These are phyloP conservation scores for Adansonia rubrostipa DNA, from an alignment of 441 rosid species.

Conservation along the genomic window DNA sequence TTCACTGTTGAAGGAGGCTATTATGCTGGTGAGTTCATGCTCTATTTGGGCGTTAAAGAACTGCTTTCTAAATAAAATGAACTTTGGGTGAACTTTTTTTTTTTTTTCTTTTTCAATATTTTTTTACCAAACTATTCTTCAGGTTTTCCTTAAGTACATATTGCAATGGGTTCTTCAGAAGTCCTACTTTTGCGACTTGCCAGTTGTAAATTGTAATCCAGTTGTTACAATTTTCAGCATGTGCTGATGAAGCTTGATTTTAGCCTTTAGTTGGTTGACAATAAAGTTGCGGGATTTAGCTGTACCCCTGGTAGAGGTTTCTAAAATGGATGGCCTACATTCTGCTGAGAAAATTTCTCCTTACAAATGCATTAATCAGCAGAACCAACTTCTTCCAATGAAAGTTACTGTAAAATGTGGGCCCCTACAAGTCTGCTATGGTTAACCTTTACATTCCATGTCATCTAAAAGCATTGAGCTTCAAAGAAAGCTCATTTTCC, in stretches of 20 bases:
- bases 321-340: not conserved
- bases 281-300: not conserved
- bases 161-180: not conserved
- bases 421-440: not conserved
- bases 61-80: slow-evolving; percentile 15
- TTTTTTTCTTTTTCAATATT: not conserved
- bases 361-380: not conserved
- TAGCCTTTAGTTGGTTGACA: slow-evolving; percentile 12
- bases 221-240: slow-evolving; percentile 4
- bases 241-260: slow-evolving; percentile 13
- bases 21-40: slow-evolving; percentile 66
- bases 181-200: slow-evolving; percentile 13
- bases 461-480: not conserved
- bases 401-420: not conserved
- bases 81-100: not conserved
- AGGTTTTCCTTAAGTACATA: slow-evolving; percentile 18
- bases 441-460: not conserved
- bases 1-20: slow-evolving; percentile 82
- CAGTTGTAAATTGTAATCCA: not conserved
- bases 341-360: not conserved
- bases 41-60: slow-evolving; percentile 20
- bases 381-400: not conserved
- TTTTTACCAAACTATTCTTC: slow-evolving; percentile 11
- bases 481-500: not conserved
- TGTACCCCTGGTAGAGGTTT: not conserved